Evolutionary conservation across 2,329 filamentous ascomycete species (phyloP), one percentile per base, ranked within the genome.

Genomic region (Penicillium sp.): DNA sequence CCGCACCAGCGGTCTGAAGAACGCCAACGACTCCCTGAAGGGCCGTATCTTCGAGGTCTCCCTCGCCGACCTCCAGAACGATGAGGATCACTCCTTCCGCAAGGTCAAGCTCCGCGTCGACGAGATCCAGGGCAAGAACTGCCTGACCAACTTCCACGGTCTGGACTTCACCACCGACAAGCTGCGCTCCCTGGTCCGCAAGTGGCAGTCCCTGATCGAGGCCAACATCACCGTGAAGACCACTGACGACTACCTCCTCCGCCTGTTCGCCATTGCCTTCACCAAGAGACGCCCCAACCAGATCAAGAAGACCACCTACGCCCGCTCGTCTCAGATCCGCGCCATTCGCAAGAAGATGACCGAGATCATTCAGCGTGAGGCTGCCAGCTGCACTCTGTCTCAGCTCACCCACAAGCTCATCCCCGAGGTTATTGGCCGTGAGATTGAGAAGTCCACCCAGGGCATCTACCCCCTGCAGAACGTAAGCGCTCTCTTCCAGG

Each of bases 161-260:
- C 89, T 99, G 80, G 95, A 99, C 85, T 98, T 99, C 90, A 99
- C 95, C 79, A 97, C 95, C 74, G 95, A 99, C 89, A 99, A 99
- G 88, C 90, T 99, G 75, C 91, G 95, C 79, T 98, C 95, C 67
- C 90, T 99, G 71, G 95, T 99, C 75, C 93, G 95, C 85, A 99
- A 99, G 87, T 99, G 95, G 95, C 95, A 99, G 84, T 90, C 93
- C 68, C 87, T 99, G 77, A 98, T 99, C 73, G 95, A 99, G 88
- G 95, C 95, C 86, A 99, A 99, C 82, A 89, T 98, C 78, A 96
- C 96, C 71, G 93, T 99, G 86, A 98, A 98, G 91, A 98, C 95
- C 75, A 98, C 95, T 80, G 95, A 99, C 80, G 95, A 99, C 84
- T 98, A 99, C 87, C 93, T 98, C 80, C 88, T 99, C 83, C 92